Conservation (phyloP, 192 early-diverging fungal genomes). For the Podila epicladia region DNA sequence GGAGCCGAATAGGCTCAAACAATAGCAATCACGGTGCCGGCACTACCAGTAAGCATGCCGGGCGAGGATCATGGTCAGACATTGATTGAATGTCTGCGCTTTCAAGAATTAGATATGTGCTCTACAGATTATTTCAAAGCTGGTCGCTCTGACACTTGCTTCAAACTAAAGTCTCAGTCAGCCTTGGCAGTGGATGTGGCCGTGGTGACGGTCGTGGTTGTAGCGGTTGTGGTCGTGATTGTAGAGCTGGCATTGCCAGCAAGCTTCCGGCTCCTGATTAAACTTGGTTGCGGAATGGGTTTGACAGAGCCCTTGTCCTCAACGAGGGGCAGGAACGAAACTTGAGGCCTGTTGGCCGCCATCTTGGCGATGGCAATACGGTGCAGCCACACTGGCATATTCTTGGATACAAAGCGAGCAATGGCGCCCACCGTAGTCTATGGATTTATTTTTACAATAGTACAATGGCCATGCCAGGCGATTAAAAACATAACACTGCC, state of each 20-base stretch:
- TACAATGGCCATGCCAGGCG: background rate
- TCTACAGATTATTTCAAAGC: no score
- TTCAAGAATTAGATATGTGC: no score
- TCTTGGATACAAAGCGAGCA: background rate
- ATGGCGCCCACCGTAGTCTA: background rate
- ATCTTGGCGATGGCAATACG: background rate
- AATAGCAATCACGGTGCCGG: no score
- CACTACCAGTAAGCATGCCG: no score
- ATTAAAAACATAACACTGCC: no score
- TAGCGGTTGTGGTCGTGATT: background rate
- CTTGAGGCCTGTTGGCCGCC: background rate
- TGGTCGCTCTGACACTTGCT: background rate
- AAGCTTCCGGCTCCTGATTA: background rate
- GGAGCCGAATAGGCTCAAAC: no score
- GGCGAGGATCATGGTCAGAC: no score
- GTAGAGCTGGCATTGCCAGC: background rate
- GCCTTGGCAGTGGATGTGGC: background rate
- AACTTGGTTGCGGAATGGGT: background rate
- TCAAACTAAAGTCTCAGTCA: background rate
- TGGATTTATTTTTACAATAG: background rate
- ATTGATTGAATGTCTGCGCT: no score
- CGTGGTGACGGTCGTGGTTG: background rate
- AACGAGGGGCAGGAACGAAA: background rate
- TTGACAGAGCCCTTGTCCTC: background rate
- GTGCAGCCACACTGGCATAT: constrained; percentile 2